phyloP scores from a whole-genome alignment of 306 rosid species.

The Cucumis cinereus region DNA sequence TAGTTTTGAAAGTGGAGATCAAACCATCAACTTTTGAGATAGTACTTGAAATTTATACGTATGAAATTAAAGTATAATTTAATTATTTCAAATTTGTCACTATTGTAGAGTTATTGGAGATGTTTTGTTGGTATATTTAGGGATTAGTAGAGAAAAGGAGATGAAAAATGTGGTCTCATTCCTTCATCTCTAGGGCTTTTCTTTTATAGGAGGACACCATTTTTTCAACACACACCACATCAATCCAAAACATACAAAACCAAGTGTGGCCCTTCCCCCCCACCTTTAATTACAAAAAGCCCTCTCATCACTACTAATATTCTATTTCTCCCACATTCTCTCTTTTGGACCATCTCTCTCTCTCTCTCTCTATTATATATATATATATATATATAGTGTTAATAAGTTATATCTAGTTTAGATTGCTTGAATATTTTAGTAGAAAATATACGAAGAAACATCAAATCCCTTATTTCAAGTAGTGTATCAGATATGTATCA shows the following conservation, averaged over 20 bases:
- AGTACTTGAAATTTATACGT: no score
- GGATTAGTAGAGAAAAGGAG: neutral
- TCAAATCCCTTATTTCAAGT: no score
- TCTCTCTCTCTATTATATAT: no score
- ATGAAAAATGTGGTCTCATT: constrained; percentile 4
- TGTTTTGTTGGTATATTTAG: neutral
- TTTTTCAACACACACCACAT: neutral
- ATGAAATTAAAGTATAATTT: neutral
- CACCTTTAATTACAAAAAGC: neutral
- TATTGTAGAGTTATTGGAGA: neutral
- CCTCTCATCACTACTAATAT: neutral
- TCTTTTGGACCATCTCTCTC: neutral
- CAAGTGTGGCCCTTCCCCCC: neutral
- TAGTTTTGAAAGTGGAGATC: no score
- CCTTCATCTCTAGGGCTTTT: neutral
- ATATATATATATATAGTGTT: no score
- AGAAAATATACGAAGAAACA: no score
- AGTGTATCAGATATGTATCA: no score
- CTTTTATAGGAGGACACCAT: neutral
- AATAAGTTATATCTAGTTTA: no score
- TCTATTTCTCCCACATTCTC: neutral
- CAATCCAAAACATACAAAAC: neutral
- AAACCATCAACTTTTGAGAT: no score
- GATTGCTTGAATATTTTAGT: no score
- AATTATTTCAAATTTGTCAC: neutral